Conservation (phyloP, 2,329 filamentous ascomycete genomes). For the Fragosphaeria purpurea region DNA sequence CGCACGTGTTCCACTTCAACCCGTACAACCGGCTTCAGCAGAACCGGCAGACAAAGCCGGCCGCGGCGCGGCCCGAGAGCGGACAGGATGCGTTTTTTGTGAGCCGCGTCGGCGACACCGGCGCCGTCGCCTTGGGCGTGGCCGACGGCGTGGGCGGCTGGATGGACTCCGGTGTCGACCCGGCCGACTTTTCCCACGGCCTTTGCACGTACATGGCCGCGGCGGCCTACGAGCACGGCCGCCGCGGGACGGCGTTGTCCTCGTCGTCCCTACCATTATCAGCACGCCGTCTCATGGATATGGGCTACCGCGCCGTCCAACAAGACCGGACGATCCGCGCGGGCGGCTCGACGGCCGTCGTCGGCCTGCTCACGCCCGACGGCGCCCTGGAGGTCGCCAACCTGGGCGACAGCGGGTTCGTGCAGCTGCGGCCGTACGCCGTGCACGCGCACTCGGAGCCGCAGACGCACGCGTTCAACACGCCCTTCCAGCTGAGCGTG, state of each 20-base stretch:
- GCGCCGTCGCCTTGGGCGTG: conserved; percentile 72
- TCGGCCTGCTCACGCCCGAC: conserved; percentile 65
- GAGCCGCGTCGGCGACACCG: conserved; percentile 61
- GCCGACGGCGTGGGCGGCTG: conserved; percentile 95
- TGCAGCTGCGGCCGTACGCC: conserved; percentile 75
- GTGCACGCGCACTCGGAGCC: conserved; percentile 74
- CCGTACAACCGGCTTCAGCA: conserved; percentile 50
- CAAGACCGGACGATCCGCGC: conserved; percentile 63
- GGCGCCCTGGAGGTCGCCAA: conserved; percentile 83
- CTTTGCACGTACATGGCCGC: conserved; percentile 89
- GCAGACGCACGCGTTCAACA: conserved; percentile 97
- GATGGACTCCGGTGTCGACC: conserved; percentile 85
- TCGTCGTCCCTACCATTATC: conserved; percentile 32
- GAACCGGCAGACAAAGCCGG: conserved; percentile 35
- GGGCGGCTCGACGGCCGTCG: conserved; percentile 84
- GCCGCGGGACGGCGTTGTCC: conserved; percentile 5
- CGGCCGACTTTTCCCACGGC: conserved; percentile 88
- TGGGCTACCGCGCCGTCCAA: conserved; percentile 74
- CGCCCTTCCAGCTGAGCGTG: conserved; percentile 86
- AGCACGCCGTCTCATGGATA: conserved; percentile 65
- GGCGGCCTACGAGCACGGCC: conserved; percentile 51
- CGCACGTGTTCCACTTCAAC: conserved; percentile 64
- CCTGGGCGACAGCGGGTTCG: conserved; percentile 87
- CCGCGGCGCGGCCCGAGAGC: conserved; percentile 52
- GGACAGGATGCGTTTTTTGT: conserved; percentile 98